Evolutionary conservation across 768 basidiomycete genomes (phyloP).

Genomic region (Inosperma sp.): DNA sequence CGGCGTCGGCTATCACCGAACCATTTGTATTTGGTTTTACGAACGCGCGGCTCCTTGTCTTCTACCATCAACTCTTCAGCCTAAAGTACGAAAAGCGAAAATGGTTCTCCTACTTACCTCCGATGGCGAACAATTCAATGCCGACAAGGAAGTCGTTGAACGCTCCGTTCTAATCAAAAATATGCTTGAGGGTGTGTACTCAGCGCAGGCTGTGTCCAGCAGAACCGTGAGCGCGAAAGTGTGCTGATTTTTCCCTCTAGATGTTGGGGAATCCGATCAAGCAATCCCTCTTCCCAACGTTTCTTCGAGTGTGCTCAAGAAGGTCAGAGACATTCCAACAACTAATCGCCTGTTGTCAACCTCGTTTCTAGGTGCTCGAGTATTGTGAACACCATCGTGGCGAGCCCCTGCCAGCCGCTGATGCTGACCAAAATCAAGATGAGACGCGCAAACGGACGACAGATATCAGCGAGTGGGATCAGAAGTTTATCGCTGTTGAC

Average conservation of each 20-base stretch:
- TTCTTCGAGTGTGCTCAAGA: constrained; percentile 87
- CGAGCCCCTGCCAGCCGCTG: constrained; percentile 88
- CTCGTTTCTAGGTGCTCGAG: constrained; percentile 72
- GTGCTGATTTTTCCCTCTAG: constrained; percentile 37
- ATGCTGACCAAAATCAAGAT: constrained; percentile 77
- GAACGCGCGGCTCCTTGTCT: constrained; percentile 20
- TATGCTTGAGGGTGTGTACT: constrained; percentile 89
- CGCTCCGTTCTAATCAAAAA: constrained; percentile 97
- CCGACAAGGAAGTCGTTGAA: constrained; percentile 93
- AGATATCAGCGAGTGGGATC: constrained; percentile 98
- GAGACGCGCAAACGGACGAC: constrained; percentile 98
- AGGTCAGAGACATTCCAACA: constrained; percentile 45
- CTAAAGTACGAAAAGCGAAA: constrained; percentile 20
- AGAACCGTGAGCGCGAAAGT: constrained; percentile 10
- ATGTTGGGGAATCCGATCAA: constrained; percentile 92
- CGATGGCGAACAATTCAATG: constrained; percentile 90
- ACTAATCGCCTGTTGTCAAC: constrained; percentile 1
- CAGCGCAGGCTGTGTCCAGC: constrained; percentile 9
- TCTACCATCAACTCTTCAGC: constrained; percentile 14
- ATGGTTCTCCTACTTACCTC: constrained; percentile 91
- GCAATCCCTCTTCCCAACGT: constrained; percentile 95
- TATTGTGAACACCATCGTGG: constrained; percentile 99
- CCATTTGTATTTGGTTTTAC: constrained; percentile 16
- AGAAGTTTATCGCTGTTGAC: constrained; percentile 97
- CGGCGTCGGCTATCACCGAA: constrained; percentile 39